These are phyloP conservation scores for Fusarium humuli DNA, from an alignment of 2,329 filamentous ascomycete species.

Conservation along the genomic window DNA sequence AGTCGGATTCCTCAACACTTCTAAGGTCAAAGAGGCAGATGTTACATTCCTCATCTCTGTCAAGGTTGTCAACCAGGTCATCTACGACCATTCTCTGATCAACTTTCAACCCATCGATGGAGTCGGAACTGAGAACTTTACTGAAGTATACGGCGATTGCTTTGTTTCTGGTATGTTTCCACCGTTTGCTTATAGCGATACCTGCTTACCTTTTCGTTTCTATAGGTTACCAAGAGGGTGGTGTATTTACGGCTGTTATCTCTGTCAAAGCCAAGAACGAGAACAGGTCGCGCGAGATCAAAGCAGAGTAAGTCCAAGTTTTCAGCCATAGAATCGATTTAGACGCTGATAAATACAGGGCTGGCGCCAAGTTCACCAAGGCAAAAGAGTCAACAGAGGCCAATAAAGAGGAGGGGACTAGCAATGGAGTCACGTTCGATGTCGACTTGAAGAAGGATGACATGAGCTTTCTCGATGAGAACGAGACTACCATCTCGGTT, in stretches of 20 bases:
- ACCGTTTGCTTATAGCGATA: no score
- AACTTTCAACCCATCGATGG: neutral
- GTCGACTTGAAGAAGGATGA: conserved; percentile 3
- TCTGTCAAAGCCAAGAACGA: conserved; percentile 5
- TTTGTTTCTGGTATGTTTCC: conserved; percentile 8
- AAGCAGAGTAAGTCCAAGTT: conserved; percentile 1
- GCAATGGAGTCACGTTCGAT: neutral
- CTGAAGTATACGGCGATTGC: conserved; percentile 8
- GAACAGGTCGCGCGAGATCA: neutral
- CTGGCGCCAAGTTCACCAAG: no score
- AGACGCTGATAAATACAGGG: no score
- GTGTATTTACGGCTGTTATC: conserved; percentile 10
- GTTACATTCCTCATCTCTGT: conserved; percentile 12
- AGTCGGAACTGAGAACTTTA: neutral
- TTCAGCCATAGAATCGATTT: no score
- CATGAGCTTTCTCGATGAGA: neutral
- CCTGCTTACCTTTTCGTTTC: neutral
- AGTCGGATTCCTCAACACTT: conserved; percentile 10
- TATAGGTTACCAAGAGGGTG: conserved; percentile 15
- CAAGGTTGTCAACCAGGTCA: conserved; percentile 24
- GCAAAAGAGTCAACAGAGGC: neutral
- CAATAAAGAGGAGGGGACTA: neutral
- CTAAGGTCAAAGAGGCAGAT: conserved; percentile 27
- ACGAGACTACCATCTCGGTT: conserved; percentile 21
- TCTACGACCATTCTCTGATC: conserved; percentile 6